Conservation (phyloP, 805 yeast species). For the Saccharomyces paradoxus region DNA sequence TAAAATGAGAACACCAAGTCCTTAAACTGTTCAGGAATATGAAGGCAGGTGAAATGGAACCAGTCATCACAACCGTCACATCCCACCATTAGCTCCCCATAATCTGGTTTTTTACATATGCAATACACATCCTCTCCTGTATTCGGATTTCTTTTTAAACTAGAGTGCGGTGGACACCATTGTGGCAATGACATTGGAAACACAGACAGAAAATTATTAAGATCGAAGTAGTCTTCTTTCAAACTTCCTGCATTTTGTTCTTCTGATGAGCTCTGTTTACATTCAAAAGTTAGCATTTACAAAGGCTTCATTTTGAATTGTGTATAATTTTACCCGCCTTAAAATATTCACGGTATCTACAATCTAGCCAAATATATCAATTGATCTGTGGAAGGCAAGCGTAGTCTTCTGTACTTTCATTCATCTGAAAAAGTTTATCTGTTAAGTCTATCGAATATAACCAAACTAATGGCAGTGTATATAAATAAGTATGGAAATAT, state of each 20-base stretch:
- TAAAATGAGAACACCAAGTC: slow-evolving; percentile 54
- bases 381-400: background rate
- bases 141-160: slow-evolving; percentile 13
- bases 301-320: background rate
- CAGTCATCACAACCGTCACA: slow-evolving; percentile 95
- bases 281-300: background rate
- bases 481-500: background rate
- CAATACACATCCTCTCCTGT: slow-evolving; percentile 62
- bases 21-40: slow-evolving; percentile 42
- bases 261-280: background rate
- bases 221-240: background rate
- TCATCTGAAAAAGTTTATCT: background rate
- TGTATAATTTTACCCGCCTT: background rate
- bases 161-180: slow-evolving; percentile 28
- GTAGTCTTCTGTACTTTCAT: background rate
- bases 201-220: background rate
- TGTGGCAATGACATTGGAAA: slow-evolving; percentile 16
- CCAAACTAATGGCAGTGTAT: background rate
- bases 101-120: slow-evolving; percentile 68
- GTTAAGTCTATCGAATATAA: background rate
- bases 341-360: background rate
- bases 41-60: slow-evolving; percentile 81
- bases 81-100: slow-evolving; percentile 80
- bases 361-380: background rate
- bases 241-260: background rate